Evolutionary conservation across 2,329 filamentous ascomycete species (phyloP).

Genomic region (Aureobasidium sp.): DNA sequence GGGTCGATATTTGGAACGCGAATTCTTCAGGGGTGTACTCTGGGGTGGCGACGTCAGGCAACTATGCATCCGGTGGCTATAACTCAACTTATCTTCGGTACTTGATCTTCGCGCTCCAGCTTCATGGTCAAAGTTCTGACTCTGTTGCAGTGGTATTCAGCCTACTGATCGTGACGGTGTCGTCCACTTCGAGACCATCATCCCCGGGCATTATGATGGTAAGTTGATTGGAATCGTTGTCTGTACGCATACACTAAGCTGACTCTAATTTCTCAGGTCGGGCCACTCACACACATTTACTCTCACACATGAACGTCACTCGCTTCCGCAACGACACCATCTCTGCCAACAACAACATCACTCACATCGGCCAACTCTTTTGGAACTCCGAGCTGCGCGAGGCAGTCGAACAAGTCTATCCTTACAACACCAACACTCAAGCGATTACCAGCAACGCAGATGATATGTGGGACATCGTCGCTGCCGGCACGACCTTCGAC

Average conservation of each 20-base stretch:
- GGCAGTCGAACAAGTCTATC: slow-evolving; percentile 40
- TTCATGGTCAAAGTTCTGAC: slow-evolving; percentile 15
- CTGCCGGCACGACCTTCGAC: slow-evolving; percentile 42
- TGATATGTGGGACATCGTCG: slow-evolving; percentile 43
- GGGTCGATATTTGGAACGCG: slow-evolving; percentile 40
- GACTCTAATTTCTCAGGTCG: slow-evolving; percentile 18
- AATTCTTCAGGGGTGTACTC: slow-evolving; percentile 41
- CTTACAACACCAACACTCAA: slow-evolving; percentile 38
- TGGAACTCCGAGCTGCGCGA: slow-evolving; percentile 52
- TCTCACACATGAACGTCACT: slow-evolving; percentile 30
- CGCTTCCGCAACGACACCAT: slow-evolving; percentile 38
- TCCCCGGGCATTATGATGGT: slow-evolving; percentile 38
- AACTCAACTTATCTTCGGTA: slow-evolving; percentile 4
- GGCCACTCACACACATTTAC: slow-evolving; percentile 35
- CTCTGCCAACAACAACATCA: slow-evolving; percentile 41
- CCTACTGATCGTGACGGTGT: slow-evolving; percentile 34
- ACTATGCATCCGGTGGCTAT: not conserved
- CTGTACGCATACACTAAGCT: not conserved
- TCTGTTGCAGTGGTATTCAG: slow-evolving; percentile 36
- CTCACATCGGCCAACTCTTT: slow-evolving; percentile 58
- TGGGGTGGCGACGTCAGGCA: slow-evolving; percentile 16
- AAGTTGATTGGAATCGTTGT: not conserved
- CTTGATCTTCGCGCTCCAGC: too few species aligned
- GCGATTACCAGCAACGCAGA: slow-evolving; percentile 42
- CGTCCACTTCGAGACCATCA: slow-evolving; percentile 35